A percentile compares a stretch with the other conserved stretches of the same genome.
Evolutionary conservation across 2,329 filamentous ascomycete genomes (phyloP).

Genomic region (Macrophomina tecta): DNA sequence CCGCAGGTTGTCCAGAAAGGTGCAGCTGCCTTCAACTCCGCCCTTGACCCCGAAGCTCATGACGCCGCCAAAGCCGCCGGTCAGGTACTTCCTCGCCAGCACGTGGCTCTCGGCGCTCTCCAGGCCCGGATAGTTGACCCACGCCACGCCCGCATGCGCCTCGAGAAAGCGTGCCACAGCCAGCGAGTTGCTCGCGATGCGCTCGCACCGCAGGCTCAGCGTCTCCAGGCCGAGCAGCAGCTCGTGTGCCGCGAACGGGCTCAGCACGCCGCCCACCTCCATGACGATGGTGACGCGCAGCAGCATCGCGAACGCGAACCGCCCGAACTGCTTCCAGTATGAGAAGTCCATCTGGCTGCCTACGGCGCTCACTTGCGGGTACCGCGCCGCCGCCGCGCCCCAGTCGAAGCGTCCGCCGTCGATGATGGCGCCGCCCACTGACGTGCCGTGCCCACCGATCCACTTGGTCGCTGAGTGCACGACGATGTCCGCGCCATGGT

Average conservation of each 20-base stretch:
- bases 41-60: slow-evolving; percentile 37
- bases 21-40: slow-evolving; percentile 34
- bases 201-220: slow-evolving; percentile 34
- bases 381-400: slow-evolving; percentile 3
- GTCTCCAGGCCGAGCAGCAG: slow-evolving; percentile 38
- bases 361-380: slow-evolving; percentile 21
- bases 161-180: slow-evolving; percentile 36
- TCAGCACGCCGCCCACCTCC: slow-evolving; percentile 36
- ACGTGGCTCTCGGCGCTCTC: slow-evolving; percentile 34
- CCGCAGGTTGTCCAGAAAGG: slow-evolving; percentile 37
- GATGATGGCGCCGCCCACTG: slow-evolving; percentile 38
- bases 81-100: slow-evolving; percentile 33
- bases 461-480: slow-evolving; percentile 39
- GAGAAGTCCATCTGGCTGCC: slow-evolving; percentile 36
- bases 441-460: slow-evolving; percentile 41
- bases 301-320: slow-evolving; percentile 32
- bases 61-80: slow-evolving; percentile 36
- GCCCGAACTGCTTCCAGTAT: slow-evolving; percentile 37
- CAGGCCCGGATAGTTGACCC: slow-evolving; percentile 39
- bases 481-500: slow-evolving; percentile 37
- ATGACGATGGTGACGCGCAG: slow-evolving; percentile 37
- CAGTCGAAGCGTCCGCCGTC: slow-evolving; percentile 39
- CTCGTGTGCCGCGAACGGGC: slow-evolving; percentile 35
- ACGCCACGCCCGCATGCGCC: slow-evolving; percentile 33
- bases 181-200: slow-evolving; percentile 36